These are phyloP conservation scores for Diaporthe sp. DNA, from an alignment of 2,329 filamentous ascomycete genomes.

Conservation along the genomic window DNA sequence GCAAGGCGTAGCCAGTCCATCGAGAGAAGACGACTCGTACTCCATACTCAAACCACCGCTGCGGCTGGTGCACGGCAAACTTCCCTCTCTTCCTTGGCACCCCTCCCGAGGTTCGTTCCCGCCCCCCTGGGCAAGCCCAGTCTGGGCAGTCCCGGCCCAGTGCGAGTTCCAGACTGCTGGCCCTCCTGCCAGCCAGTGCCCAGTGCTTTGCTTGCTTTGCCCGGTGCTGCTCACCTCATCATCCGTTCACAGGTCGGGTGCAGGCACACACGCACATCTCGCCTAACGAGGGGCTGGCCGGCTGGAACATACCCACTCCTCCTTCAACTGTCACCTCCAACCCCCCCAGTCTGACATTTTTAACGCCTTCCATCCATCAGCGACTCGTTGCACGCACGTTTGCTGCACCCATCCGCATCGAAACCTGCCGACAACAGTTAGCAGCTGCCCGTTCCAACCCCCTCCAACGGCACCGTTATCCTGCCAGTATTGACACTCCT, in stretches of 20 bases:
- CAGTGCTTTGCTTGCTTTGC: conserved; percentile 5
- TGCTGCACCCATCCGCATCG: conserved; percentile 29
- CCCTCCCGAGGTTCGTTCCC: conserved; percentile 24
- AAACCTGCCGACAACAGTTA: background rate
- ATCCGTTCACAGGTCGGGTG: background rate
- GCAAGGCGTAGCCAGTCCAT: background rate
- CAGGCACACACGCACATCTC: conserved; percentile 22
- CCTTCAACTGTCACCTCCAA: conserved; percentile 24
- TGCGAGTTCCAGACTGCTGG: background rate
- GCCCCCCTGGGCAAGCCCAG: background rate
- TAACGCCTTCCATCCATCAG: conserved; percentile 28
- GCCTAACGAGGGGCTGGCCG: conserved; percentile 3
- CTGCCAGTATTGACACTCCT: conserved; percentile 20
- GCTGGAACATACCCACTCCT: conserved; percentile 27
- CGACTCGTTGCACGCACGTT: conserved; percentile 25
- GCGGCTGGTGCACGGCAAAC: conserved; percentile 19
- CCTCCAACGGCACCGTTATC: background rate
- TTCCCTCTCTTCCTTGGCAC: conserved; percentile 7
- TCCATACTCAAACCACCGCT: background rate
- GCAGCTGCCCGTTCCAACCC: conserved; percentile 3
- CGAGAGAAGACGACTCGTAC: background rate
- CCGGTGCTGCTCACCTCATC: conserved; percentile 7
- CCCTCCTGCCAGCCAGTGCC: background rate
- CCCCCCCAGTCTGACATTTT: conserved; percentile 27
- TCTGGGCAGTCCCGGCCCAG: conserved; percentile 4